Conservation (phyloP, 345 rosid species). For the Barbarea vulgaris region DNA sequence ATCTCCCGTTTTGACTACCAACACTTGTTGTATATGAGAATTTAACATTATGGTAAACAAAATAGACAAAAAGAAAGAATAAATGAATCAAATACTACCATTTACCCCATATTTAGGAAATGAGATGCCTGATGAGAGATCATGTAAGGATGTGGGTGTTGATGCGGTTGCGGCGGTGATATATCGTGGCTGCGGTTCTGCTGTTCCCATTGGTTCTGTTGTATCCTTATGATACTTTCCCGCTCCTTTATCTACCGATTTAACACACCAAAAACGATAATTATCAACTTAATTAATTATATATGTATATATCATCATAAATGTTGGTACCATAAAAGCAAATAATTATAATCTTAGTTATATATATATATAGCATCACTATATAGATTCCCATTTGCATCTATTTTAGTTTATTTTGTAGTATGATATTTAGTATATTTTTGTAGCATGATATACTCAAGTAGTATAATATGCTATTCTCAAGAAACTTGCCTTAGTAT, state of each 20-base stretch:
- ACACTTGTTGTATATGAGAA: neutral
- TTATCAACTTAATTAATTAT: neutral
- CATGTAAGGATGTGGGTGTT: constrained; percentile 43
- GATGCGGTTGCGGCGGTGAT: constrained; percentile 42
- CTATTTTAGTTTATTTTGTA: neutral
- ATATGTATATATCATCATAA: neutral
- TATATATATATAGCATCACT: neutral
- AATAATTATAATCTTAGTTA: neutral
- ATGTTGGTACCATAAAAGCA: neutral
- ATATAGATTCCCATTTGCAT: neutral
- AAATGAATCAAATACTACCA: neutral
- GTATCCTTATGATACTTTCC: constrained; percentile 47
- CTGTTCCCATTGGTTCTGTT: constrained; percentile 52
- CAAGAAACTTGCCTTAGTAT: neutral
- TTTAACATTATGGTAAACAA: neutral
- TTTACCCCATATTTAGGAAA: constrained; percentile 57
- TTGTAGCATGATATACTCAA: neutral
- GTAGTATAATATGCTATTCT: neutral
- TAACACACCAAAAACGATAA: neutral
- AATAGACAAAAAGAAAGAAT: neutral
- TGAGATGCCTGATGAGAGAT: constrained; percentile 46
- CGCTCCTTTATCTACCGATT: constrained; percentile 55
- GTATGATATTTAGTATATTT: neutral
- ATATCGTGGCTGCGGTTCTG: constrained; percentile 46
- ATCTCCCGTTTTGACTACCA: neutral